Evolutionary conservation across 2,329 filamentous ascomycete genomes (phyloP).

Genomic region (Talaromyces sp.): DNA sequence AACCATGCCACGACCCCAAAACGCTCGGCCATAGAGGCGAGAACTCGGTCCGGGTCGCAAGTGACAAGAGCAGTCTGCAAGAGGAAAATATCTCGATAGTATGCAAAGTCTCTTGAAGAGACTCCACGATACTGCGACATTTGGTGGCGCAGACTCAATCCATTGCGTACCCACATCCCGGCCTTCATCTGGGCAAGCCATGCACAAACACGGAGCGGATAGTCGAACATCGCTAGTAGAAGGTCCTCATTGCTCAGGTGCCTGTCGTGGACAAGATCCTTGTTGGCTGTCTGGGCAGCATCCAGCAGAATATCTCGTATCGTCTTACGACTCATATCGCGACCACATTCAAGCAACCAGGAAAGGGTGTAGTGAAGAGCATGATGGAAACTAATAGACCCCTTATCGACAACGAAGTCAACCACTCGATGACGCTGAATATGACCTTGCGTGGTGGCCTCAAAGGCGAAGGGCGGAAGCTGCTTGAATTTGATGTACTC

Average conservation of each 20-base stretch:
- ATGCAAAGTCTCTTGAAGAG: conserved; percentile 82
- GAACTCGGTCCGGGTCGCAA: conserved; percentile 75
- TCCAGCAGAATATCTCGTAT: conserved; percentile 69
- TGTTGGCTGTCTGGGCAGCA: conserved; percentile 54
- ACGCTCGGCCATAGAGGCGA: conserved; percentile 86
- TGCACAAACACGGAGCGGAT: conserved; percentile 84
- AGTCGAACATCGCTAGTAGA: conserved; percentile 85
- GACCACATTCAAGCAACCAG: conserved; percentile 89
- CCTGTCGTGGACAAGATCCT: conserved; percentile 59
- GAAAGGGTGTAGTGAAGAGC: conserved; percentile 93
- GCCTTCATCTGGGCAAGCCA: conserved; percentile 99
- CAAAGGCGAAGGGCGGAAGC: conserved; percentile 76
- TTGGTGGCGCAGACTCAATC: conserved; percentile 91
- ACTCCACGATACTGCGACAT: conserved; percentile 91
- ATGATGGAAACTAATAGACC: conserved; percentile 95
- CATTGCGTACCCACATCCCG: conserved; percentile 97
- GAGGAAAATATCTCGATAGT: conserved; percentile 91
- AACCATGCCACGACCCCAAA: conserved; percentile 89
- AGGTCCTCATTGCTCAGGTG: conserved; percentile 65
- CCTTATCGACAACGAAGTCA: conserved; percentile 81
- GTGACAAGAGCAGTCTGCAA: conserved; percentile 86
- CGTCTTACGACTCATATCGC: conserved; percentile 65
- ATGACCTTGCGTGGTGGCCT: conserved; percentile 46
- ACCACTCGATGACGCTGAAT: conserved; percentile 65
- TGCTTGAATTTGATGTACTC: conserved; percentile 79